Conservation (phyloP, 305 asterid genomes). For the Withania somnifera region DNA sequence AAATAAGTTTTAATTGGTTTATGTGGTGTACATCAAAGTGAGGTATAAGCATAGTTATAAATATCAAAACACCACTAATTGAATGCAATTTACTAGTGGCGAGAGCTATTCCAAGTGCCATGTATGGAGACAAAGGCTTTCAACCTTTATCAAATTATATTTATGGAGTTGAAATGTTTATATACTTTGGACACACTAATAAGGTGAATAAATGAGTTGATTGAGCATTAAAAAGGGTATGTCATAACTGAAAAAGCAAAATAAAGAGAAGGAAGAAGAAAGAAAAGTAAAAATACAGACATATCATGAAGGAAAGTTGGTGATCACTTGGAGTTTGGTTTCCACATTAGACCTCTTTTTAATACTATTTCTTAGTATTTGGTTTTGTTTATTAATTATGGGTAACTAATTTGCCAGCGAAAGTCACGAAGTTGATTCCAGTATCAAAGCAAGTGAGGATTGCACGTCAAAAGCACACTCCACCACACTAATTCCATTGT, state of each 20-base stretch:
- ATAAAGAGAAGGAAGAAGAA: constrained; percentile 3
- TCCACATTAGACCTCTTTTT: background rate
- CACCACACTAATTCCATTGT: constrained; percentile 47
- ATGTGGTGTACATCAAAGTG: background rate
- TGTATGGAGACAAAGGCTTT: background rate
- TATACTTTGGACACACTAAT: background rate
- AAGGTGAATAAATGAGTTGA: background rate
- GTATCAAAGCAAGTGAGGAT: constrained; percentile 27
- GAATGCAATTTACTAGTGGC: background rate
- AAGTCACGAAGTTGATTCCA: constrained; percentile 31
- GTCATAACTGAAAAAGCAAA: background rate
- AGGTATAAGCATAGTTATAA: background rate
- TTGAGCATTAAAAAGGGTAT: background rate
- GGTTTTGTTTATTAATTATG: background rate
- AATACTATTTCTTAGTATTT: background rate
- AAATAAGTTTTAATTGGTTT: background rate
- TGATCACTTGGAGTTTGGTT: background rate
- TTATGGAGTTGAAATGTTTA: background rate
- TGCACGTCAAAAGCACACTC: constrained; percentile 66
- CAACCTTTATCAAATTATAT: background rate
- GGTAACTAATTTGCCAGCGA: constrained; percentile 19
- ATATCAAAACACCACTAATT: background rate
- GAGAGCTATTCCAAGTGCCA: background rate
- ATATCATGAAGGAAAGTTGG: constrained; percentile 3
- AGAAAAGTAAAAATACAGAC: constrained; percentile 4